phyloP scores from a whole-genome alignment of 345 rosid genomes.

The Acer negundo region DNA sequence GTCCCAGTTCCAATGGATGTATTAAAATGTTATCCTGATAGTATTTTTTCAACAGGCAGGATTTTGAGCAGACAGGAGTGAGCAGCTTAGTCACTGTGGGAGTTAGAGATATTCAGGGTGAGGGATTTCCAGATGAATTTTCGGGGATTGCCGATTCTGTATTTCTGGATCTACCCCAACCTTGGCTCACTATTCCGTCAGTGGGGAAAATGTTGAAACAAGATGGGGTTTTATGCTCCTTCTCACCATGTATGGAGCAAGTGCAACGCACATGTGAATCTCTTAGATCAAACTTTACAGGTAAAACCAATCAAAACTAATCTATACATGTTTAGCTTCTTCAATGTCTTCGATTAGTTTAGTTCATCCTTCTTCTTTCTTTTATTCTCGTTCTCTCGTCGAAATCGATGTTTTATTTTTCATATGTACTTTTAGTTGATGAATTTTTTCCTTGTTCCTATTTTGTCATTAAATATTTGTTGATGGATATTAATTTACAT shows the following conservation, averaged over 20 bases:
- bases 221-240: slow-evolving; percentile 82
- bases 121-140: slow-evolving; percentile 81
- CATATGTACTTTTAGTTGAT: background rate
- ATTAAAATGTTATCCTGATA: background rate
- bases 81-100: slow-evolving; percentile 72
- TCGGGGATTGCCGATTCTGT: slow-evolving; percentile 64
- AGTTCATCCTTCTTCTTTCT: background rate
- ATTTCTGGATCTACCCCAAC: slow-evolving; percentile 87
- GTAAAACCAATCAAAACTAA: slow-evolving; percentile 30
- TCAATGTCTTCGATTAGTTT: background rate
- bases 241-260: slow-evolving; percentile 98
- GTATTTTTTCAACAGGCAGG: slow-evolving; percentile 55
- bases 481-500: background rate
- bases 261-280: slow-evolving; percentile 87
- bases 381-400: background rate
- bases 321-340: background rate
- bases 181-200: slow-evolving; percentile 81
- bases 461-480: background rate
- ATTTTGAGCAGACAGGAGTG: slow-evolving; percentile 78
- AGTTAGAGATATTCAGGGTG: slow-evolving; percentile 88
- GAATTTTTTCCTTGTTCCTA: background rate
- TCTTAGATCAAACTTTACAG: slow-evolving; percentile 67
- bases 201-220: slow-evolving; percentile 82
- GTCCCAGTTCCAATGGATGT: background rate
- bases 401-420: background rate